Conservation (phyloP, 371 early-diverging fungal genomes). For the Rhizomucor miehei region DNA sequence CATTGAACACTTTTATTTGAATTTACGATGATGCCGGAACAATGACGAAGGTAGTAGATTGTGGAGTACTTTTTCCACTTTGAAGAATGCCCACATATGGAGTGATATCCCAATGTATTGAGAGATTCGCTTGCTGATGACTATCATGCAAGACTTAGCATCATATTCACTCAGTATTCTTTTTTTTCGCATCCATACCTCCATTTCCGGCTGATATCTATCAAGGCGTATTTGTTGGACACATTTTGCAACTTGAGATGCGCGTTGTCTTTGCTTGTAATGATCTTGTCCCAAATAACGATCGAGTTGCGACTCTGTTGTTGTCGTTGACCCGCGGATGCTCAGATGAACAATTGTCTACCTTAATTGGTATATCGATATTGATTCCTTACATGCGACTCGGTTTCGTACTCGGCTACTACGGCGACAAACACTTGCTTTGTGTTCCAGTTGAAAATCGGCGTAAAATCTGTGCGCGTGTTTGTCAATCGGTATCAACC, state of each 20-base stretch:
- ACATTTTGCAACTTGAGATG: conserved; percentile 55
- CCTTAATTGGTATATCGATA: too few species aligned
- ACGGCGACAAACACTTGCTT: conserved; percentile 91
- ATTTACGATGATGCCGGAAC: neutral
- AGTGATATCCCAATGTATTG: conserved; percentile 85
- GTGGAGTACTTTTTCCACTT: conserved; percentile 21
- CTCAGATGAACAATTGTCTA: too few species aligned
- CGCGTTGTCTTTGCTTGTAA: conserved; percentile 68
- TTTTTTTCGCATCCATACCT: too few species aligned
- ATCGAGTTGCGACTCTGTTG: conserved; percentile 67
- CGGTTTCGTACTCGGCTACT: conserved; percentile 81
- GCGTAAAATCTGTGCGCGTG: conserved; percentile 54
- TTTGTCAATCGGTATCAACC: conserved; percentile 16
- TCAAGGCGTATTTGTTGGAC: conserved; percentile 72
- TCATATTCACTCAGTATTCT: too few species aligned
- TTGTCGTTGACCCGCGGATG: too few species aligned
- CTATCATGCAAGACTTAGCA: conserved; percentile 13
- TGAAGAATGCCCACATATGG: conserved; percentile 84
- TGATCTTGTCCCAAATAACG: conserved; percentile 92
- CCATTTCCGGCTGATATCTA: conserved; percentile 65
- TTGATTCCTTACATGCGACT: conserved; percentile 52
- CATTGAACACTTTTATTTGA: too few species aligned
- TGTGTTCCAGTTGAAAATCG: conserved; percentile 94
- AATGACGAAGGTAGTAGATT: neutral
- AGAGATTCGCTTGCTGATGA: conserved; percentile 63